These are phyloP conservation scores for Colletotrichum limetticola DNA, from an alignment of 2,329 filamentous ascomycete species.

Conservation along the genomic window DNA sequence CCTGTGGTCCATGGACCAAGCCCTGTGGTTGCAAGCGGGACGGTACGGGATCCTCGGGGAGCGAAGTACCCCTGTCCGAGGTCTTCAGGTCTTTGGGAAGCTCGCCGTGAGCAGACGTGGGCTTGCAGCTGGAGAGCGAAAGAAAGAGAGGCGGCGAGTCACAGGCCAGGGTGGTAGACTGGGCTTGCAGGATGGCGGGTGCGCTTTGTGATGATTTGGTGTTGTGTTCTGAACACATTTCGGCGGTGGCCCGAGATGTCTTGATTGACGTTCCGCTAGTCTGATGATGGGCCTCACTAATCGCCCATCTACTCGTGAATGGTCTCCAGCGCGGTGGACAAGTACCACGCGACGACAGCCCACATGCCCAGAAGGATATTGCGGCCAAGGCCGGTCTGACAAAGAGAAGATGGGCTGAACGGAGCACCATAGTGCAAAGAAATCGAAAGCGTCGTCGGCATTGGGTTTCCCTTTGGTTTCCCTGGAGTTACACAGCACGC, in stretches of 20 bases:
- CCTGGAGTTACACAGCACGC: background rate
- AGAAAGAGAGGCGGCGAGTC: background rate
- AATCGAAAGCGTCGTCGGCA: background rate
- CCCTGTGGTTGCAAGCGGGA: background rate
- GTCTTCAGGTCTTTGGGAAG: background rate
- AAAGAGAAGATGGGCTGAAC: background rate
- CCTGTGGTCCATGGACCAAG: too few relatives aligned
- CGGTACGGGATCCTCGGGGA: background rate
- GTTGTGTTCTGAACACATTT: background rate
- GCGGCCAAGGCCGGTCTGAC: background rate
- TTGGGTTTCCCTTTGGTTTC: background rate
- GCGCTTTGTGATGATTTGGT: background rate
- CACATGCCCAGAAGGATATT: background rate
- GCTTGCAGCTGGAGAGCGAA: background rate
- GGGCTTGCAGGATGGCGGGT: background rate
- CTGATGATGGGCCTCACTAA: background rate
- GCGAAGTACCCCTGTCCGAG: too few relatives aligned
- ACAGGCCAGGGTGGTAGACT: background rate
- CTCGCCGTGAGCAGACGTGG: background rate
- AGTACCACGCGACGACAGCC: background rate
- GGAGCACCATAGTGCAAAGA: background rate
- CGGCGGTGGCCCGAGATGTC: background rate
- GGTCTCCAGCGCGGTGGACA: background rate
- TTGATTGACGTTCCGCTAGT: background rate
- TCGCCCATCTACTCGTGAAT: background rate